These are phyloP conservation scores for Tremellales sp. DNA, from an alignment of 1,284 basidiomycete genomes.

Conservation along the genomic window DNA sequence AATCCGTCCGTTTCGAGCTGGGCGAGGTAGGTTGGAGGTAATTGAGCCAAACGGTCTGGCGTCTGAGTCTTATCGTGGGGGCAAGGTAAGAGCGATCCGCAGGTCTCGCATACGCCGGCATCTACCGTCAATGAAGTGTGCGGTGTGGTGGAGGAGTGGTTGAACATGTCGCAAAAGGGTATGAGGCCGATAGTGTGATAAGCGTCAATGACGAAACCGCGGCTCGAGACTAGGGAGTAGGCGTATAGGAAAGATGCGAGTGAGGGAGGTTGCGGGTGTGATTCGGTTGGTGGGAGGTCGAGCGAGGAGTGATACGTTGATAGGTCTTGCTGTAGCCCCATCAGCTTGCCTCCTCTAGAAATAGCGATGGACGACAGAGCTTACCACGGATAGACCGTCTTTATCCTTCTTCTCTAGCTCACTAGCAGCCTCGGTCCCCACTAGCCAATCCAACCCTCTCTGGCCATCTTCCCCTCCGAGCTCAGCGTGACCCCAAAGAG, in stretches of 20 bases:
- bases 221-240: conserved; percentile 75
- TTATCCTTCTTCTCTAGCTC: conserved; percentile 25
- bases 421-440: conserved; percentile 35
- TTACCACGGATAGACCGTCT: conserved; percentile 30
- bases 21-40: conserved; percentile 11
- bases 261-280: conserved; percentile 22
- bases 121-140: conserved; percentile 57
- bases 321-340: conserved; percentile 15
- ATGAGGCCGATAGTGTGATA: conserved; percentile 82
- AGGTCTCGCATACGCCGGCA: conserved; percentile 72
- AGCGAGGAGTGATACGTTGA: conserved; percentile 17
- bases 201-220: conserved; percentile 79
- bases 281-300: conserved; percentile 15
- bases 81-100: conserved; percentile 70
- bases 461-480: conserved; percentile 25
- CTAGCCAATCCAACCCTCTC: conserved; percentile 24
- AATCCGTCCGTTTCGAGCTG: conserved; percentile 6
- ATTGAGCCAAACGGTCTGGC: conserved; percentile 18
- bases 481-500: conserved; percentile 36
- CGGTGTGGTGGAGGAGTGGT: conserved; percentile 53
- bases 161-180: conserved; percentile 85
- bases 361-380: conserved; percentile 2
- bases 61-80: conserved; percentile 58
- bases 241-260: conserved; percentile 63
- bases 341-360: no score